Conservation (phyloP, 306 rosid genomes). For the Malus asiatica region DNA sequence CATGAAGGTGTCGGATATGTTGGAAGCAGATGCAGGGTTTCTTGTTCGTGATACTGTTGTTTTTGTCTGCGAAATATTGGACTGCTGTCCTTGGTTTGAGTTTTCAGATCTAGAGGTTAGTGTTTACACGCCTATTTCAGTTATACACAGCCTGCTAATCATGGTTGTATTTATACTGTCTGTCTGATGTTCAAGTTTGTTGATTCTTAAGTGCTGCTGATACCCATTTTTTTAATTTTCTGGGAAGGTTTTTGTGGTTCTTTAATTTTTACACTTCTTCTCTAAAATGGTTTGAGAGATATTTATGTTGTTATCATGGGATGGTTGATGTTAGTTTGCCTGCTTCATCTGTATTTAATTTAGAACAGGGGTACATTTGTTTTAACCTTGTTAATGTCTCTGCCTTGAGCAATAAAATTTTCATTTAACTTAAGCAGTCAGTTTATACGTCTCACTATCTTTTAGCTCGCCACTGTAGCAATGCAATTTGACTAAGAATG, state of each 20-base stretch:
- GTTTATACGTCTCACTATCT: neutral
- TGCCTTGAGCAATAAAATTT: neutral
- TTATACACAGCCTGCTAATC: neutral
- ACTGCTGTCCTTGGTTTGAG: constrained; percentile 99
- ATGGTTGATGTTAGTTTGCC: neutral
- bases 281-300: neutral
- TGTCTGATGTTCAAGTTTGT: neutral
- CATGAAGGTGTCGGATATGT: constrained; percentile 97
- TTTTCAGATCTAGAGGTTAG: constrained; percentile 97
- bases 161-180: neutral
- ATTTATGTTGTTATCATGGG: neutral
- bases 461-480: neutral
- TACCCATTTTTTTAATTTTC: neutral
- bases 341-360: neutral
- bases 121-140: constrained; percentile 19
- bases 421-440: neutral
- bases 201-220: neutral
- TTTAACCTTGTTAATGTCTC: neutral
- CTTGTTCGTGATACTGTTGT: constrained; percentile 92
- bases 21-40: constrained; percentile 96
- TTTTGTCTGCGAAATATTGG: constrained; percentile 96
- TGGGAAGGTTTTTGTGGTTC: neutral
- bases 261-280: neutral
- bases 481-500: neutral
- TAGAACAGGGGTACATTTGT: neutral